Evolutionary conservation across 2,329 filamentous ascomycete species (phyloP).

Genomic region (Diplodia sapinea): DNA sequence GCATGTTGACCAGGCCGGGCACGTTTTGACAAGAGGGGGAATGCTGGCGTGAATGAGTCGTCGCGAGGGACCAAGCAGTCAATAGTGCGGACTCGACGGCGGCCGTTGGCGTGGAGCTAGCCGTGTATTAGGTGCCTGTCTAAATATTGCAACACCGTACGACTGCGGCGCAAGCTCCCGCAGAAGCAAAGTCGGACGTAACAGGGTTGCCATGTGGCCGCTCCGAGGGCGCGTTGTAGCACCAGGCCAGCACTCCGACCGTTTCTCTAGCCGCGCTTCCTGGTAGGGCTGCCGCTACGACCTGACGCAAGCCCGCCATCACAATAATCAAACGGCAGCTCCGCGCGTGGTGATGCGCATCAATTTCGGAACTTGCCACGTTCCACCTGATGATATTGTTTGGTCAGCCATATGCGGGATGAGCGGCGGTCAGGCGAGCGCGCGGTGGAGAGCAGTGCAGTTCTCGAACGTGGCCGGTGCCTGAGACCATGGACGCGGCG

Average conservation of each 20-base stretch:
- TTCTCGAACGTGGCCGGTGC: constrained; percentile 19
- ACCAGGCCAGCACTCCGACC: constrained; percentile 1
- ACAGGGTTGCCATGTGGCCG: constrained; percentile 28
- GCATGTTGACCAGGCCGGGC: background rate
- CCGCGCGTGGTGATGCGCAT: constrained; percentile 22
- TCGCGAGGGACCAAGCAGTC: constrained; percentile 5
- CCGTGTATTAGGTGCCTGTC: constrained; percentile 7
- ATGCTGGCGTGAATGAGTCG: constrained; percentile 25
- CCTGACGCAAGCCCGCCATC: constrained; percentile 22
- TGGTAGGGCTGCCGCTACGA: constrained; percentile 24
- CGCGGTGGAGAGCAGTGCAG: background rate
- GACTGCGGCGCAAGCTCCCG: constrained; percentile 24
- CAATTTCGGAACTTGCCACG: constrained; percentile 27
- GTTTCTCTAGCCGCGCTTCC: constrained; percentile 23
- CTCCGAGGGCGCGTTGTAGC: constrained; percentile 17
- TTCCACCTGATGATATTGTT: constrained; percentile 19
- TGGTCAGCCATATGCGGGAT: constrained; percentile 12
- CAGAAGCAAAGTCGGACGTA: constrained; percentile 18
- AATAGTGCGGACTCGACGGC: constrained; percentile 19
- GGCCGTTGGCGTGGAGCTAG: constrained; percentile 21
- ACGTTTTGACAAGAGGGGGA: constrained; percentile 27
- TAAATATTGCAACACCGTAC: constrained; percentile 22
- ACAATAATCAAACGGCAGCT: constrained; percentile 15
- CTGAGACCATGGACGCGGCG: constrained; percentile 11
- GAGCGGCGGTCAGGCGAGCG: constrained; percentile 21